phyloP scores from a whole-genome alignment of 108 stramenopile species.

The Skeletonema potamos region DNA sequence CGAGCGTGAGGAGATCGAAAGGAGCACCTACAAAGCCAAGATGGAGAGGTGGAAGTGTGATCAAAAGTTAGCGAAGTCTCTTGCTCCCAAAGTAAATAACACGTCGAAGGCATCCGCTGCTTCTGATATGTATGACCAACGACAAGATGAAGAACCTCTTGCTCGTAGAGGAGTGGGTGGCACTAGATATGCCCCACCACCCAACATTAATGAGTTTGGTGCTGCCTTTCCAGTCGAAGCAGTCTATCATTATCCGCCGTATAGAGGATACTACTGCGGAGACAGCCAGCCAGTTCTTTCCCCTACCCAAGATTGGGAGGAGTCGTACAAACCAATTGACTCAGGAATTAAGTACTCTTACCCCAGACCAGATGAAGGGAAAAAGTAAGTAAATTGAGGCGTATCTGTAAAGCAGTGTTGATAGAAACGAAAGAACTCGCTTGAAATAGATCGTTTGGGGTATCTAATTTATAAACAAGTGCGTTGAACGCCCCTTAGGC shows the following conservation, averaged over 20 bases:
- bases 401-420: background rate
- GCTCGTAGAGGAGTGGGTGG: background rate
- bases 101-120: background rate
- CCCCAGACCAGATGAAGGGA: constrained; percentile 17
- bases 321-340: background rate
- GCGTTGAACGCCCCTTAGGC: background rate
- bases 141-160: constrained; percentile 25
- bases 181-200: background rate
- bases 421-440: background rate
- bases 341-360: constrained; percentile 10
- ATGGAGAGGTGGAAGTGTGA: constrained; percentile 33
- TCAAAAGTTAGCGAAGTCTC: constrained; percentile 25
- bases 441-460: background rate
- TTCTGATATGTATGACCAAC: constrained; percentile 2
- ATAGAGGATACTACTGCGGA: background rate
- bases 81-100: constrained; percentile 6
- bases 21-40: constrained; percentile 35
- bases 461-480: background rate
- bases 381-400: background rate
- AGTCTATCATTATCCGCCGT: background rate
- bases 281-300: background rate
- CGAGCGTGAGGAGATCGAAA: constrained; percentile 34
- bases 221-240: background rate
- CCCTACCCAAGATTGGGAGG: background rate
- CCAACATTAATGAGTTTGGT: background rate